Evolutionary conservation across 345 rosid genomes (phyloP).

Genomic region (Lepidium africanum): DNA sequence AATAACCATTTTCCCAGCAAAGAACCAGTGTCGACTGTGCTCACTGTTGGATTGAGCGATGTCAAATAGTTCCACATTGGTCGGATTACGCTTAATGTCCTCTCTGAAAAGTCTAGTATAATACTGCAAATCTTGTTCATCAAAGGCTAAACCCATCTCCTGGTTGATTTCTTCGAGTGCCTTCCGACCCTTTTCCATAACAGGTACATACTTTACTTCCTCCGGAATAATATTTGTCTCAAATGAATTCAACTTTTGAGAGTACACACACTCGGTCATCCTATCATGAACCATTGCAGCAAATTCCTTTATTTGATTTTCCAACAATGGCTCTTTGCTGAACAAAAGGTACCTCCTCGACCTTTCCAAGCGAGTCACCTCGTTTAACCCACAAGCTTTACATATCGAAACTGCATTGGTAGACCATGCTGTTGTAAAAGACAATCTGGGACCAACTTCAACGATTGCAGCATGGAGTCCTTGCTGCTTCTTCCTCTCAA

Average conservation of each 20-base stretch:
- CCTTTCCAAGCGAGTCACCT: slow-evolving; percentile 78
- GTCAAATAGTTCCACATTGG: slow-evolving; percentile 89
- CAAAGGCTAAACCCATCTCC: slow-evolving; percentile 91
- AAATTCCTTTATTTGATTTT: slow-evolving; percentile 53
- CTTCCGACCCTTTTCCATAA: slow-evolving; percentile 77
- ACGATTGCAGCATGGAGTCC: slow-evolving; percentile 47
- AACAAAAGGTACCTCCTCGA: slow-evolving; percentile 75
- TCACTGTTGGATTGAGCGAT: slow-evolving; percentile 95
- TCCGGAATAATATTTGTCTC: slow-evolving; percentile 65
- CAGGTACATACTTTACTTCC: slow-evolving; percentile 61
- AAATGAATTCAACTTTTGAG: slow-evolving; percentile 51
- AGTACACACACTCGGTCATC: slow-evolving; percentile 82
- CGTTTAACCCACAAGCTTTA: slow-evolving; percentile 62
- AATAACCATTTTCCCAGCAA: slow-evolving; percentile 76
- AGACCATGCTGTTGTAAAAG: slow-evolving; percentile 96
- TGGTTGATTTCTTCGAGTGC: slow-evolving; percentile 87
- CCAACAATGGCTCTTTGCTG: slow-evolving; percentile 47
- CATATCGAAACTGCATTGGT: slow-evolving; percentile 87
- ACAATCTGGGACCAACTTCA: slow-evolving; percentile 87
- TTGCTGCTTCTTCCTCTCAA: slow-evolving; percentile 62
- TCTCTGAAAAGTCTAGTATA: slow-evolving; percentile 68
- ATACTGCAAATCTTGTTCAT: slow-evolving; percentile 89
- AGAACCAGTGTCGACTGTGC: slow-evolving; percentile 95
- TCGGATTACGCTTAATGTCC: slow-evolving; percentile 70
- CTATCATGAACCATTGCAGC: slow-evolving; percentile 81